Evolutionary conservation across 2,329 filamentous ascomycete species (phyloP).

Genomic region (Fusarium pilosicola): DNA sequence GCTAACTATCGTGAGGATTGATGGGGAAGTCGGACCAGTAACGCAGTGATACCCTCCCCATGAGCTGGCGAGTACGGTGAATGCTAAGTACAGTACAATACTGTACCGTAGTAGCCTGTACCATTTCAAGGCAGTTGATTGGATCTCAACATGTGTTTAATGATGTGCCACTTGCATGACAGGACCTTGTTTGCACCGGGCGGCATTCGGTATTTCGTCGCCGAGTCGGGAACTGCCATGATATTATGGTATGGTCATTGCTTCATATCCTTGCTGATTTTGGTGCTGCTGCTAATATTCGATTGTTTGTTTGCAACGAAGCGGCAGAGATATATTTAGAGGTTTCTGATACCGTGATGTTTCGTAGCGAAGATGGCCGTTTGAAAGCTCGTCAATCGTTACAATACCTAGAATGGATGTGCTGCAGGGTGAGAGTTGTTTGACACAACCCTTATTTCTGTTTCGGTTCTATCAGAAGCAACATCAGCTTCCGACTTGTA

Average conservation of each 20-base stretch:
- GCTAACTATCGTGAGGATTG: background rate
- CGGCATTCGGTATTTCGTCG: slow-evolving; percentile 37
- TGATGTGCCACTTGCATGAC: slow-evolving; percentile 28
- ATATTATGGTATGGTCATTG: background rate
- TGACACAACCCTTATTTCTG: slow-evolving; percentile 21
- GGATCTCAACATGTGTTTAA: slow-evolving; percentile 34
- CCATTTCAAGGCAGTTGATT: slow-evolving; percentile 13
- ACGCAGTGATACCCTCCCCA: background rate
- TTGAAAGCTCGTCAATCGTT: background rate
- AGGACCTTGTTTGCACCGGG: slow-evolving; percentile 2
- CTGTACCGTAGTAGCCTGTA: background rate
- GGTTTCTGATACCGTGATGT: background rate
- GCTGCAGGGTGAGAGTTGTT: background rate
- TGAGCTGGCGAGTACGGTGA: slow-evolving; percentile 4
- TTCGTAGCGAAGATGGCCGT: background rate
- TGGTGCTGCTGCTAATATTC: background rate
- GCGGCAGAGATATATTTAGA: background rate
- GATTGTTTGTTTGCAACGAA: background rate
- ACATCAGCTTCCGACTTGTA: slow-evolving; percentile 8
- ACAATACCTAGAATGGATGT: background rate
- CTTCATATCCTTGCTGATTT: slow-evolving; percentile 11
- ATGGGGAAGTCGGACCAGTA: background rate
- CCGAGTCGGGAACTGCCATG: slow-evolving; percentile 22
- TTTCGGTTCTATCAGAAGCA: slow-evolving; percentile 5
- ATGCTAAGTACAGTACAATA: background rate